Conservation (phyloP, 805 yeast genomes). For the Candida oleophila region DNA sequence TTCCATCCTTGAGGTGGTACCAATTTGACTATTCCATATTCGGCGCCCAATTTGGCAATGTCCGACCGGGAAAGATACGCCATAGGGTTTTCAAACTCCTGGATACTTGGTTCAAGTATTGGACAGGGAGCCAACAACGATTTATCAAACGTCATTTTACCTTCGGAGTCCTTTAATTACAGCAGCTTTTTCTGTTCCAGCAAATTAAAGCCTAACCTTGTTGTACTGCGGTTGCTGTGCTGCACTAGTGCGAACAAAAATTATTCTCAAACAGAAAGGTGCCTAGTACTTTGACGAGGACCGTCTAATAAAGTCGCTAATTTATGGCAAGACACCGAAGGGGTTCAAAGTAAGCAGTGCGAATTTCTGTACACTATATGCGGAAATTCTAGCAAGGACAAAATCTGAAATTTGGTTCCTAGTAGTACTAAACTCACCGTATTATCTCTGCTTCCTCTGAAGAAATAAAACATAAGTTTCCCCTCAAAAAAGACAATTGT, state of each 20-base stretch:
- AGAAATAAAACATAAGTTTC: too few species aligned
- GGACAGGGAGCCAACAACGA: constrained; percentile 42
- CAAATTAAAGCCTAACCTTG: too few species aligned
- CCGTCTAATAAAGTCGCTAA: not conserved
- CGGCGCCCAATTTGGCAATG: constrained; percentile 39
- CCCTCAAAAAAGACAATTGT: too few species aligned
- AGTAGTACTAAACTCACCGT: too few species aligned
- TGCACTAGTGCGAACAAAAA: not conserved
- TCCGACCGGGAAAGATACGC: constrained; percentile 44
- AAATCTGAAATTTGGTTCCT: too few species aligned
- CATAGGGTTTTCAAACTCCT: constrained; percentile 51
- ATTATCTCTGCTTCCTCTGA: too few species aligned
- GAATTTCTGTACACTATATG: too few species aligned
- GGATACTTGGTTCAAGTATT: constrained; percentile 41
- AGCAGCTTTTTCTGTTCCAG: too few species aligned
- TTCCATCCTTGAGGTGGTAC: constrained; percentile 54
- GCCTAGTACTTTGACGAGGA: not conserved
- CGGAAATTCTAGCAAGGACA: too few species aligned
- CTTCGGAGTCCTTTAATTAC: too few species aligned
- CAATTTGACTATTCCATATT: constrained; percentile 52
- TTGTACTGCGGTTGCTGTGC: not conserved
- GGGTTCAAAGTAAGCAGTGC: too few species aligned
- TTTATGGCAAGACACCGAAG: not conserved
- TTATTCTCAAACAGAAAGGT: not conserved
- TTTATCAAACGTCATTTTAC: constrained; percentile 25